Evolutionary conservation across 176 grass and related monocot species (phyloP).

Genomic region (Bolboschoenus planiculmis): DNA sequence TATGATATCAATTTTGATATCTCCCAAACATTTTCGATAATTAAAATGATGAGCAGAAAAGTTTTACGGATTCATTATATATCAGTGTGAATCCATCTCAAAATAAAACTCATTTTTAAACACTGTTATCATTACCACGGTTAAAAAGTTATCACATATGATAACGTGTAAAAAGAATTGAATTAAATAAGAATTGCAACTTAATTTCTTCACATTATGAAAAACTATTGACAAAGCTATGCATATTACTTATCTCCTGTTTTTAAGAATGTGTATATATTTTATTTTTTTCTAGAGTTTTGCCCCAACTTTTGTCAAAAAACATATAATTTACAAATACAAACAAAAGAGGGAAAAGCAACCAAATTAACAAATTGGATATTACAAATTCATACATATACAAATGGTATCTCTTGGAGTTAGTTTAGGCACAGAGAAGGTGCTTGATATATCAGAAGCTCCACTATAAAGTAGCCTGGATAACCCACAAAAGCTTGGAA

Average conservation of each 20-base stretch:
- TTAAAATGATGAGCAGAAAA: too few relatives aligned
- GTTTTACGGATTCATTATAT: too few relatives aligned
- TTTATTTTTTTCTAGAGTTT: neutral
- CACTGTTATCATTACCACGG: too few relatives aligned
- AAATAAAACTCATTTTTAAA: too few relatives aligned
- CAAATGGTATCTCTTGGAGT: constrained; percentile 8
- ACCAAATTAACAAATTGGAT: constrained; percentile 6
- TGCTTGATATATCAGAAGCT: constrained; percentile 23
- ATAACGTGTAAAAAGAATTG: neutral
- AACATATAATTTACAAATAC: constrained; percentile 6
- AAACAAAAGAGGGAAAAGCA: neutral
- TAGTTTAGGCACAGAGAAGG: neutral
- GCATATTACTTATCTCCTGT: neutral
- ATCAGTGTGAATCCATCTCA: neutral
- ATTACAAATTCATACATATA: constrained; percentile 18
- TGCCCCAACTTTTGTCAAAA: neutral
- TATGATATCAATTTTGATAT: too few relatives aligned
- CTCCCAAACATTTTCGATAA: too few relatives aligned
- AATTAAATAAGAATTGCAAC: neutral
- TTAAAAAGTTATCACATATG: neutral
- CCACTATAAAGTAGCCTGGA: constrained; percentile 46
- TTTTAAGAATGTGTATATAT: neutral
- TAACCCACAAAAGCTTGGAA: constrained; percentile 16
- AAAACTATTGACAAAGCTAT: neutral
- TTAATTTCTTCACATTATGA: neutral